Conservation (phyloP, 2,329 filamentous ascomycete genomes). For the Triangularia verruculosa region DNA sequence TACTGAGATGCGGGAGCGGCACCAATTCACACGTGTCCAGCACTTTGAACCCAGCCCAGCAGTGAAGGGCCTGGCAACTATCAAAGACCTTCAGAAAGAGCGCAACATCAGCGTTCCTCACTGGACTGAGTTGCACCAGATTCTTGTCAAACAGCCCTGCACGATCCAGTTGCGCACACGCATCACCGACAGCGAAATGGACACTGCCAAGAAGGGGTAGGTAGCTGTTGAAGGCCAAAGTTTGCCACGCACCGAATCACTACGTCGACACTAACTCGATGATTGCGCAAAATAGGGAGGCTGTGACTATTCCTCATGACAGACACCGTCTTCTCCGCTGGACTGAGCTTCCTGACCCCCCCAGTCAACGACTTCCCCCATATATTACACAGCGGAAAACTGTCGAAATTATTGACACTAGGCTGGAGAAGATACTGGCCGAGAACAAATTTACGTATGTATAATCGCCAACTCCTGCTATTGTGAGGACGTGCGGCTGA, state of each 20-base stretch:
- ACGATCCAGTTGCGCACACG: constrained; percentile 55
- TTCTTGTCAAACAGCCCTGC: constrained; percentile 56
- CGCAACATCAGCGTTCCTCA: constrained; percentile 30
- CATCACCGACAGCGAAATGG: constrained; percentile 37
- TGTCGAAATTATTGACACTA: constrained; percentile 53
- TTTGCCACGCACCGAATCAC: neutral
- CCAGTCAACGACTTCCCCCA: constrained; percentile 39
- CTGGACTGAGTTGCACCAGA: constrained; percentile 55
- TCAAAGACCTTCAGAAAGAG: constrained; percentile 34
- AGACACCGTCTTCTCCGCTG: constrained; percentile 50
- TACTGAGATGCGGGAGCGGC: constrained; percentile 56
- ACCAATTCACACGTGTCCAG: constrained; percentile 49
- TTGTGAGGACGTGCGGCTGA: neutral
- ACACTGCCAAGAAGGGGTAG: constrained; percentile 5
- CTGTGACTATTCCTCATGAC: constrained; percentile 32
- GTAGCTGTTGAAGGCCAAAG: neutral
- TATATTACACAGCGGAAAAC: constrained; percentile 52
- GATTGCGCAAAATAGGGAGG: neutral
- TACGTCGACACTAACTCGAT: neutral
- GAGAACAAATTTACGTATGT: constrained; percentile 54
- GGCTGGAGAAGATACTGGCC: constrained; percentile 45
- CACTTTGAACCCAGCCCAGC: constrained; percentile 37
- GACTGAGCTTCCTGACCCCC: constrained; percentile 60
- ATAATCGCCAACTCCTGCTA: neutral
- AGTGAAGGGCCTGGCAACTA: constrained; percentile 23